A percentile compares a stretch with the other conserved stretches of the same genome.
Evolutionary conservation across 495 filamentous ascomycete genomes (phyloP).

Genomic region (Xylaria grammica): DNA sequence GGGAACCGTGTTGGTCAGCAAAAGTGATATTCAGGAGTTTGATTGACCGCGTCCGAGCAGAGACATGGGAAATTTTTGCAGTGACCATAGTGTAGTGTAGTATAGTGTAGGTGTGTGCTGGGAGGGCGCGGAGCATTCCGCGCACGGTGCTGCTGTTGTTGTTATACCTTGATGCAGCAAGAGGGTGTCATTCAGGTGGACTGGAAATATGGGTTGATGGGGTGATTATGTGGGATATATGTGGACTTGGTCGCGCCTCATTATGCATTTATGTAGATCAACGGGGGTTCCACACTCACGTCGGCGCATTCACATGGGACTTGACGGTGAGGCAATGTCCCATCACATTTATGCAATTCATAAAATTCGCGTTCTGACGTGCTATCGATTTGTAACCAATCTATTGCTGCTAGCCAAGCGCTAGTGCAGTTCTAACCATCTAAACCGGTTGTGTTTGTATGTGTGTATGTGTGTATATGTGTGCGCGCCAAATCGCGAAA

Average conservation of each 20-base stretch:
- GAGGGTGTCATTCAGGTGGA: not conserved
- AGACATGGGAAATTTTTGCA: no score
- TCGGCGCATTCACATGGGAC: no score
- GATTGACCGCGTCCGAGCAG: no score
- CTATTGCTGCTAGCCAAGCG: constrained; percentile 5
- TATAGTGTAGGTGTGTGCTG: no score
- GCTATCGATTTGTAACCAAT: not conserved
- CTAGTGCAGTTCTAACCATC: not conserved
- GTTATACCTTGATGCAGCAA: not conserved
- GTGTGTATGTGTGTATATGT: no score
- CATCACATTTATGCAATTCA: not conserved
- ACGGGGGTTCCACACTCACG: not conserved
- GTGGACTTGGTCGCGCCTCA: not conserved
- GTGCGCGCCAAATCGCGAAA: not conserved
- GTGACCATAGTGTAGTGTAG: not conserved
- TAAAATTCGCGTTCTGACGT: not conserved
- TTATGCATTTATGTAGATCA: not conserved
- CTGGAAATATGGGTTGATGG: constrained; percentile 10
- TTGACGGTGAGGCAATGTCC: no score
- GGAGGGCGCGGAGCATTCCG: no score
- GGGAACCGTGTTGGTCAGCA: not conserved
- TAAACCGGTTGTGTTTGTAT: not conserved
- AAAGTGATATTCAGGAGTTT: constrained; percentile 5
- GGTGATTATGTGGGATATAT: constrained; percentile 18
- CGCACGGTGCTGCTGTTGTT: not conserved